Base-by-base conservation (phyloP, 306 rosid genomes). In the Quercus glauca region DNA sequence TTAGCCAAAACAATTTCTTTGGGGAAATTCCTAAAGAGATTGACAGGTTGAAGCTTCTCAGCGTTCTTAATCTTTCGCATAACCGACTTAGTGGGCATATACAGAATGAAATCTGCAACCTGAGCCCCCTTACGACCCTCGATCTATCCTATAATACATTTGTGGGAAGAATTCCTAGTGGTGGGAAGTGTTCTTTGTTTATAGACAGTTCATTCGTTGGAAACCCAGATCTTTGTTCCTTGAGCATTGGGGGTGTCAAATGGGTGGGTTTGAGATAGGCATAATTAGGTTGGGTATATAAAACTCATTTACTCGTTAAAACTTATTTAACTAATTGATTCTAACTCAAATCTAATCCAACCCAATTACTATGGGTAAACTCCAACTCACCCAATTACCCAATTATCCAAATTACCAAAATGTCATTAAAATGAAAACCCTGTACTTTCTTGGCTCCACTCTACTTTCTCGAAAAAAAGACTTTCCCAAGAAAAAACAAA, bases 91-190 rank as follows among this genome's bases (percentile, higher is more conserved):
- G 88, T 0, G 97, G 97, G 0, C 73, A 76, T 55, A 58, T 94
- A 20, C 99, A 95, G 0, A 58, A 55, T 3, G 93, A 91, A 75
- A 92, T 94, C 14, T 79, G 89, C 3, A 79, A 45, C 82, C 87
- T 23, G 25, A 23, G 73, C 28, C 89, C 97, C 61, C 95, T 94
- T 55, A 88, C 89, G 0, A 87, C 88, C 3, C 87, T 94, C 0
- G 99, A 94, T 64, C 82, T 94, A 51, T 91, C 99, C 10, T 14
- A 83, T 59, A 92, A 94, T 78, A 75, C 88, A 25, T 86, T 94
- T 78, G 23, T 41, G 7, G 99, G 99, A 0, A 73, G 7, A 20
- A 10, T 92, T 14, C 97, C 97, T 2, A 59, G 64, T 0, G 97
- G 90, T 3, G 97, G 92, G 0, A 97, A 91, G 52, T 91, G 90